Evolutionary conservation across 345 rosid genomes (phyloP).

Genomic region (Melastoma malabathricum): DNA sequence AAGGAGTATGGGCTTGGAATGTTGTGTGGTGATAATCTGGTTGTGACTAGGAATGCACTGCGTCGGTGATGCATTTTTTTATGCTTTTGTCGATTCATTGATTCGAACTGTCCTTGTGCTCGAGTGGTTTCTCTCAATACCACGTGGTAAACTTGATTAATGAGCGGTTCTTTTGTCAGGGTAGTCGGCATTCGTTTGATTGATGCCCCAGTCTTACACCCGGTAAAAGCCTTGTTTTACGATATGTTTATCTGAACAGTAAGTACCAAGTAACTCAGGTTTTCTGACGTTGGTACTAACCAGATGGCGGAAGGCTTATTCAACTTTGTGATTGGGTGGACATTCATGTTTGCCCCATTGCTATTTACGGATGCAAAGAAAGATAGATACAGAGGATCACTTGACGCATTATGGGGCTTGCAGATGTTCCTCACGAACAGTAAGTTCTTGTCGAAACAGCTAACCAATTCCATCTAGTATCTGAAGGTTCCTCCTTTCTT

Average conservation of each 20-base stretch:
- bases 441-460: constrained; percentile 14
- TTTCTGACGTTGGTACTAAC: neutral
- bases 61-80: neutral
- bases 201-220: constrained; percentile 80
- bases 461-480: too few species aligned
- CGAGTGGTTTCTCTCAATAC: neutral
- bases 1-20: neutral
- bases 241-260: neutral
- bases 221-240: constrained; percentile 34
- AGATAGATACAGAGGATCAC: constrained; percentile 60
- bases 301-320: constrained; percentile 88
- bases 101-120: neutral
- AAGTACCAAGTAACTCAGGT: neutral
- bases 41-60: too few species aligned
- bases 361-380: constrained; percentile 73
- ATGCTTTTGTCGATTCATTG: neutral
- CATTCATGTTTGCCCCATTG: constrained; percentile 92
- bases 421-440: constrained; percentile 98
- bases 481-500: too few species aligned
- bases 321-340: constrained; percentile 95
- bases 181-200: constrained; percentile 57
- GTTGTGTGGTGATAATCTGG: neutral
- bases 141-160: constrained; percentile 9
- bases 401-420: constrained; percentile 66
- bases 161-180: constrained; percentile 36